Base-by-base conservation (phyloP, 1,284 basidiomycete genomes). In the Phellinidium pouzarii region DNA sequence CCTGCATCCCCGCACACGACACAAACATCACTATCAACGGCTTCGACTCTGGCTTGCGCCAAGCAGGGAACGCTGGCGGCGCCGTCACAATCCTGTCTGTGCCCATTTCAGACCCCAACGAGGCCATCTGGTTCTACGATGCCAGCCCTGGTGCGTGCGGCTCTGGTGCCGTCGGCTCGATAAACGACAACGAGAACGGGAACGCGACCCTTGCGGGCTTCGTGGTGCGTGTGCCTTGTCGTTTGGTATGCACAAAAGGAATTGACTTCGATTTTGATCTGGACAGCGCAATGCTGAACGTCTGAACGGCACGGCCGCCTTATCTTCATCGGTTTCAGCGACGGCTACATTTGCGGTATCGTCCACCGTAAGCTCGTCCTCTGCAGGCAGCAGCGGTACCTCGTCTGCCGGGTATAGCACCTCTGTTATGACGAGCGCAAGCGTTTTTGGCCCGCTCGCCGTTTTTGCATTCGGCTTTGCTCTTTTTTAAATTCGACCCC, bases 41-140 rank as follows among this genome's bases (percentile, higher is more conserved):
- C 11, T 82, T 84, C 64, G 64, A 80, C 67, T 78, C 77, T 17
- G 67, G 66, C 51, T 71, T 76, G 61, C 75, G 78, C 48, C 58
- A 73, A 58, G 71, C 76, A 1, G 68, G 64, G 40, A 78, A 80
- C 61, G n/a, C n/a, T n/a, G 72, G 70, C 37, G 71, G 72, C 6
- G 66, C 72, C 14, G 62, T 74, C 58, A 75, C 76, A 56, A 70
- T 69, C 52, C 68, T 75, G 34, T 48, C 64, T 19, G 70, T 81
- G 26, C 66, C 72, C 17, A 72, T 76, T 61, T 62, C 73, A 46
- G 53, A 60, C 7, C 62, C 65, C 42, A 71, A 76, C 58, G 64
- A 66, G 42, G 71, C 71, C 58, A 61, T 81, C 44, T 84, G 80
- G 80, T 82, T 79, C 65, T 84, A 68, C 64, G 81, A 84, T 65